Conservation (phyloP, 1,284 basidiomycete species). For the Cystobasidium slooffiae region DNA sequence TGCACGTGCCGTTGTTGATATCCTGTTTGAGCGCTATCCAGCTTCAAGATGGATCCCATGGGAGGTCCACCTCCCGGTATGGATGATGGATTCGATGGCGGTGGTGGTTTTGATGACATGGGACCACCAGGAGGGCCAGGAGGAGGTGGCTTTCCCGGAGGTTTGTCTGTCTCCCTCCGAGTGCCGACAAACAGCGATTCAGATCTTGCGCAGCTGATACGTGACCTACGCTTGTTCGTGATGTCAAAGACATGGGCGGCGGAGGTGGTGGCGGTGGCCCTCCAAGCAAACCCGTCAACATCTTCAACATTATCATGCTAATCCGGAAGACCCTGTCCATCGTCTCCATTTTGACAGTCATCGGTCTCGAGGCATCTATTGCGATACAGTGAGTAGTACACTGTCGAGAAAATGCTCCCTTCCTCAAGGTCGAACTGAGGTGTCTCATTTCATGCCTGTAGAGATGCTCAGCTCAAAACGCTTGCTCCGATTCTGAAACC, state of each 20-base stretch:
- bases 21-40: no score
- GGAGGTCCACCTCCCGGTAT: constrained; percentile 7
- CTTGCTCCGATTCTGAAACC: constrained; percentile 13
- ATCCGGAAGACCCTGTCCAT: constrained; percentile 26
- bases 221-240: no score
- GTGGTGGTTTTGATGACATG: constrained; percentile 10
- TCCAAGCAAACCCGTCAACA: constrained; percentile 1
- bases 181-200: not conserved
- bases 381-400: constrained; percentile 26
- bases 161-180: not conserved
- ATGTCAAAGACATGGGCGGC: not conserved
- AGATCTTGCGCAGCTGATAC: not conserved
- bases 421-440: not conserved
- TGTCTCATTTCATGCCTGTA: not conserved
- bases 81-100: constrained; percentile 14
- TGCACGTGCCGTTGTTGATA: no score
- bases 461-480: constrained; percentile 26
- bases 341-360: constrained; percentile 24
- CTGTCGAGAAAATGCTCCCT: no score
- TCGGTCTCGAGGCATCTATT: constrained; percentile 32
- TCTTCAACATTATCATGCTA: constrained; percentile 23
- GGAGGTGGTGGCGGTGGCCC: not conserved
- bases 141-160: not conserved
- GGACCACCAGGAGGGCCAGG: constrained; percentile 1
- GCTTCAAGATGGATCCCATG: constrained; percentile 1